phyloP scores from a whole-genome alignment of 2,329 filamentous ascomycete genomes.

The Botrytis sinoallii region DNA sequence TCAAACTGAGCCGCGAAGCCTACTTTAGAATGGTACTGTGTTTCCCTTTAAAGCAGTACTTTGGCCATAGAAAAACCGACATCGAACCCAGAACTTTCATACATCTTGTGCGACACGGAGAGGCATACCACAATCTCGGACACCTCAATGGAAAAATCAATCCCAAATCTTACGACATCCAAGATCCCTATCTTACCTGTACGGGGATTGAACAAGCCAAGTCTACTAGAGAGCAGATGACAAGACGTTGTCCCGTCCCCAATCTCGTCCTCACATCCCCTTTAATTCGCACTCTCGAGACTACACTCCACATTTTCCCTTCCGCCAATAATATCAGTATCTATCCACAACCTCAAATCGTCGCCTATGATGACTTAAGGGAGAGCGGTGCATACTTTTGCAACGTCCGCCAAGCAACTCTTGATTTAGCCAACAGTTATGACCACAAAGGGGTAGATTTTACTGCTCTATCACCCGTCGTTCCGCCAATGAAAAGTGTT shows the following conservation, averaged over 20 bases:
- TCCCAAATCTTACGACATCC: not conserved
- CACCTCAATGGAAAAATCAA: not conserved
- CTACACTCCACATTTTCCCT: not conserved
- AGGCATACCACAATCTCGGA: constrained; percentile 10
- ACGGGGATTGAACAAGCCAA: not conserved
- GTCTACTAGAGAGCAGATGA: not conserved
- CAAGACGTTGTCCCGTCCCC: not conserved
- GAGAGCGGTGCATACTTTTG: not conserved
- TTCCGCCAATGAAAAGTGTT: not conserved
- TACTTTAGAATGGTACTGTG: not conserved
- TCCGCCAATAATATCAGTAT: not conserved
- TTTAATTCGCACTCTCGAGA: not conserved
- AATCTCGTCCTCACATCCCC: constrained; percentile 4
- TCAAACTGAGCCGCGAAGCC: no score
- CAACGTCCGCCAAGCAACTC: not conserved
- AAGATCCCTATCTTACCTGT: not conserved
- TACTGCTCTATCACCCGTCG: not conserved
- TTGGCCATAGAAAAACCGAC: not conserved
- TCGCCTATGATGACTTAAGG: constrained; percentile 14
- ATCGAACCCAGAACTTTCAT: not conserved
- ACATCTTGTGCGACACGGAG: constrained; percentile 11
- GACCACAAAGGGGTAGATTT: not conserved
- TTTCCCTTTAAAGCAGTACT: not conserved
- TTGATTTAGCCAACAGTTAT: not conserved
- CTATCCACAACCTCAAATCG: not conserved